Evolutionary conservation across 129 eudicot genomes (phyloP), one percentile per base, ranked within the genome.

Genomic region (Helichrysum umbraculigerum): DNA sequence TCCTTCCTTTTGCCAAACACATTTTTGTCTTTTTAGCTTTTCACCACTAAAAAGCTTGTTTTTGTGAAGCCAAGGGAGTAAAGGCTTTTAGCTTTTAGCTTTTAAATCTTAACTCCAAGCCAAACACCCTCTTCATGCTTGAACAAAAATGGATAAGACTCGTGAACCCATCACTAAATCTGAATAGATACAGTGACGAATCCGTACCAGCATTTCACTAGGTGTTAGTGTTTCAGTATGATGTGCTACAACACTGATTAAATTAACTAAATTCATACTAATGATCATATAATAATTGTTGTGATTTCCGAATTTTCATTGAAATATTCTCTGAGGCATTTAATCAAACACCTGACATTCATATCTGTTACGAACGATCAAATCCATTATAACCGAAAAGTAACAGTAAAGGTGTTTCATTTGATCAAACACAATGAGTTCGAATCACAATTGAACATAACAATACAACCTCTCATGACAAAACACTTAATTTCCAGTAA

Each of bases 341-440:
- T 9, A 7, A 75, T 75, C 72, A 37, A 75, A 75, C 72, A 75
- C 64, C 62, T 50, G 6, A 16, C 47, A 52, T 75, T 6, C 79
- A 35, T 65, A 64, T 75, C 65, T 64, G 6, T 44, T n/a, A 60
- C 29, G 25, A 39, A 61, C 39, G 2, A 6, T 2, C 7, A 29
- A 15, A 73, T 22, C 30, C 16, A 37, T 15, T 1, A 60, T 25
- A 72, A 32, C 34, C 52, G 14, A 52, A 33, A 2, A 44, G 12
- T 11, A 47, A 14, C n/a, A 47, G 54, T 47, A 3, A 47, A 47
- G 54, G 54, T 42, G 60, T 74, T 74, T 29, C 61, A 70, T 50
- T 70, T n/a, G 29, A 70, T 70, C 73, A 69, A 16, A 42, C 20
- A 44, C 51, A 42, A n/a, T 44, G 37, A 44, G 7, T 42, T 25